Conservation (phyloP, 805 yeast genomes). For the Pichia rugopelliculosa region DNA sequence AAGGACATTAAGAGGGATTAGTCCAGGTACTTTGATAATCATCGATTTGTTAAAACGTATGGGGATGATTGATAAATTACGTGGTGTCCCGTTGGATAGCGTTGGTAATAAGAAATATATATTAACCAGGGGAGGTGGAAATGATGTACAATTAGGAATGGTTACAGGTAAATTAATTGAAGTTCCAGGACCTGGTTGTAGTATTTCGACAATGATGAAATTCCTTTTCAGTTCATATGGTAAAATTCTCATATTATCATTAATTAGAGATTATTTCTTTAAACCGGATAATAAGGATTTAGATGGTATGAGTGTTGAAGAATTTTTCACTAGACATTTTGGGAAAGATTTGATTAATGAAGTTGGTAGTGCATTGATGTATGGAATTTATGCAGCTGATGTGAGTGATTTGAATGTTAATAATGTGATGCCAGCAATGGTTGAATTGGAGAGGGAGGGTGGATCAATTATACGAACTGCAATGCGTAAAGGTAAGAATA, state of each 20-base stretch:
- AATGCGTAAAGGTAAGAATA: constrained; percentile 16
- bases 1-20: constrained; percentile 76
- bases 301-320: constrained; percentile 31
- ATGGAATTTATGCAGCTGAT: constrained; percentile 93
- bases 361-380: constrained; percentile 71
- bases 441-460: constrained; percentile 47
- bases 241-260: constrained; percentile 1
- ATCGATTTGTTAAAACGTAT: constrained; percentile 51
- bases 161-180: constrained; percentile 39
- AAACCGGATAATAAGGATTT: neutral
- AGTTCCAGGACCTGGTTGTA: constrained; percentile 36
- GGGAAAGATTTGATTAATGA: constrained; percentile 48
- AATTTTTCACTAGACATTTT: constrained; percentile 63
- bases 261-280: constrained; percentile 5
- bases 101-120: constrained; percentile 69
- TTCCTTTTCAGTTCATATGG: constrained; percentile 23
- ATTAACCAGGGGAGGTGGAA: constrained; percentile 27
- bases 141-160: constrained; percentile 16
- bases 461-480: constrained; percentile 50
- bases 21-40: constrained; percentile 67
- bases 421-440: constrained; percentile 49
- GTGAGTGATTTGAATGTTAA: constrained; percentile 55
- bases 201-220: constrained; percentile 25
- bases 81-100: constrained; percentile 50
- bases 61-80: constrained; percentile 41